These are phyloP conservation scores for Venturia nashicola DNA, from an alignment of 2,329 filamentous ascomycete species.

Conservation along the genomic window DNA sequence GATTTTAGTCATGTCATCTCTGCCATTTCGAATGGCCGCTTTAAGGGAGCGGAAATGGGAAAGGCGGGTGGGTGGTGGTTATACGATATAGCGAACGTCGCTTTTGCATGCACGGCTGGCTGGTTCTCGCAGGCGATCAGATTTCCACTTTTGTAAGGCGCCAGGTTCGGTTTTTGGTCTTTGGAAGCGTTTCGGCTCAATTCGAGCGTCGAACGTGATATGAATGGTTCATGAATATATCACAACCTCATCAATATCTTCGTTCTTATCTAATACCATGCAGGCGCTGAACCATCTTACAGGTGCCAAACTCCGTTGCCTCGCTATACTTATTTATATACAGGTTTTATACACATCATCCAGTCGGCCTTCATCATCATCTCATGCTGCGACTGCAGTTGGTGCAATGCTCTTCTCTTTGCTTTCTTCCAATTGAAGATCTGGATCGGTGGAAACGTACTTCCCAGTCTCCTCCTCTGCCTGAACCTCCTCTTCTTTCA, in stretches of 20 bases:
- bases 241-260: background rate
- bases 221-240: background rate
- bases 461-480: constrained; percentile 4
- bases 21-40: too few relatives aligned
- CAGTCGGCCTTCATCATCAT: background rate
- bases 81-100: background rate
- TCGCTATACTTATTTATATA: background rate
- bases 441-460: background rate
- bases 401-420: background rate
- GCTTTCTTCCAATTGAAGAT: background rate
- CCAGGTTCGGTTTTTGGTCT: background rate
- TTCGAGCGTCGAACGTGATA: background rate
- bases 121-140: background rate
- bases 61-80: background rate
- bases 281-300: background rate
- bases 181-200: background rate
- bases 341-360: background rate
- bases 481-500: background rate
- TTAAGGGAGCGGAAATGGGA: background rate
- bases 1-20: too few relatives aligned
- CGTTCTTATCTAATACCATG: background rate
- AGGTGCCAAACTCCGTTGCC: background rate
- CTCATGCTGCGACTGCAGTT: background rate
- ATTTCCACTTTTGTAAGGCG: background rate
- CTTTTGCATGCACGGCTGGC: background rate